phyloP scores from a whole-genome alignment of 164 flowering plant species.

The Saururus chinensis region DNA sequence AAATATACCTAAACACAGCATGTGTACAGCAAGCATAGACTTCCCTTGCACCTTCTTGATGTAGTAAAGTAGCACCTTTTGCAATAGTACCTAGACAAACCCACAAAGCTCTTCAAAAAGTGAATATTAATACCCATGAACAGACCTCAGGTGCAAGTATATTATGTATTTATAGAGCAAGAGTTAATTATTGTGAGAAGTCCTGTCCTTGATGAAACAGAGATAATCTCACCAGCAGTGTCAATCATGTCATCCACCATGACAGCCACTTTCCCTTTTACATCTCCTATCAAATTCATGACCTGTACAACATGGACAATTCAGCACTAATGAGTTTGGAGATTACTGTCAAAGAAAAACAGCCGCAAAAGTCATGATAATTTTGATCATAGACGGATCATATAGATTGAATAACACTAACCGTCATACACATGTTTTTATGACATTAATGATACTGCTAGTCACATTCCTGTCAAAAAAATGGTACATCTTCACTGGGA shows the following conservation, averaged over 20 bases:
- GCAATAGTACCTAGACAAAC: constrained; percentile 63
- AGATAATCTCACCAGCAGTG: constrained; percentile 70
- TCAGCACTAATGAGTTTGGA: not conserved
- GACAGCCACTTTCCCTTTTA: constrained; percentile 91
- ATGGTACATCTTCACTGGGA: too few species aligned
- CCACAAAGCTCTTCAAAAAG: constrained; percentile 1
- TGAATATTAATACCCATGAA: not conserved
- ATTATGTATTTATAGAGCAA: too few species aligned
- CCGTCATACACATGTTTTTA: not conserved
- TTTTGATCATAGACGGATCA: too few species aligned
- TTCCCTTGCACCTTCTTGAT: constrained; percentile 93
- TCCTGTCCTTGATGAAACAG: not conserved
- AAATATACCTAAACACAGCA: constrained; percentile 78
- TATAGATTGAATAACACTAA: not conserved
- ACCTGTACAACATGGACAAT: constrained; percentile 35
- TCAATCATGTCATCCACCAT: constrained; percentile 99
- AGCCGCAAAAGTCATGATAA: not conserved
- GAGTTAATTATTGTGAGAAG: too few species aligned
- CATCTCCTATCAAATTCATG: constrained; percentile 98
- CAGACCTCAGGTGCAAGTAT: too few species aligned
- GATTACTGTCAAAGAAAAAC: not conserved
- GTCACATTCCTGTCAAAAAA: not conserved
- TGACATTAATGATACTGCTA: not conserved
- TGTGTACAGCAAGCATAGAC: constrained; percentile 89
- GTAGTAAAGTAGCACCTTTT: constrained; percentile 79